Percentiles rank a stretch among this genome's conserved stretches.
These are phyloP conservation scores for Clarireedia monteithiana DNA, from an alignment of 2,329 filamentous ascomycete genomes.

Conservation along the genomic window DNA sequence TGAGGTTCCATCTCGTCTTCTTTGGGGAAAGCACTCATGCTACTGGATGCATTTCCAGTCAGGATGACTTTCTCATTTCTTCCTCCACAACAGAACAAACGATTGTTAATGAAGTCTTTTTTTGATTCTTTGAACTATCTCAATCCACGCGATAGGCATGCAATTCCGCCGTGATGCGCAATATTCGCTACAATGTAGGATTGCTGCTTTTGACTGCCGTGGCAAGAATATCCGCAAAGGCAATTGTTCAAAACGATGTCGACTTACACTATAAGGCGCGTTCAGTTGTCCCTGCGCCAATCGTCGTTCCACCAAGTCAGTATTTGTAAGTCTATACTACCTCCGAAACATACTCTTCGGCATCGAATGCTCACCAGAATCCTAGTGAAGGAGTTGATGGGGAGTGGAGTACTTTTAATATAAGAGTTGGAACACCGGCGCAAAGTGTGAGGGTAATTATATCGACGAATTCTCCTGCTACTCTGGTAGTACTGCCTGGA, in stretches of 20 bases:
- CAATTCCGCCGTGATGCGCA: not conserved
- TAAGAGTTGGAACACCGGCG: slow-evolving; percentile 46
- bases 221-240: not conserved
- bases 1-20: not conserved
- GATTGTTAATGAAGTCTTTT: not conserved
- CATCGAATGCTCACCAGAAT: too few species aligned
- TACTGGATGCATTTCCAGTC: not conserved
- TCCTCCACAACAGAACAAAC: not conserved
- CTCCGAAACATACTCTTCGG: not conserved
- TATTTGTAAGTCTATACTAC: slow-evolving; percentile 29
- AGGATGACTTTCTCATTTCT: not conserved
- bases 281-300: slow-evolving; percentile 8
- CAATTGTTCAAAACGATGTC: not conserved
- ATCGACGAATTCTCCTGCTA: slow-evolving; percentile 32
- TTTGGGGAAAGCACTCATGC: not conserved
- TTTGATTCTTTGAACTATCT: not conserved
- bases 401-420: slow-evolving; percentile 59
- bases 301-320: slow-evolving; percentile 31
- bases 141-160: not conserved
- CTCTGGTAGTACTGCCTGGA: slow-evolving; percentile 29
- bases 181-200: not conserved
- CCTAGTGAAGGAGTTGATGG: slow-evolving; percentile 45
- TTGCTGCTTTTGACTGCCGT: slow-evolving; percentile 2
- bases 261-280: not conserved
- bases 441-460: slow-evolving; percentile 34